Conservation (phyloP, 805 yeast species). For the Priceomyces castillae region DNA sequence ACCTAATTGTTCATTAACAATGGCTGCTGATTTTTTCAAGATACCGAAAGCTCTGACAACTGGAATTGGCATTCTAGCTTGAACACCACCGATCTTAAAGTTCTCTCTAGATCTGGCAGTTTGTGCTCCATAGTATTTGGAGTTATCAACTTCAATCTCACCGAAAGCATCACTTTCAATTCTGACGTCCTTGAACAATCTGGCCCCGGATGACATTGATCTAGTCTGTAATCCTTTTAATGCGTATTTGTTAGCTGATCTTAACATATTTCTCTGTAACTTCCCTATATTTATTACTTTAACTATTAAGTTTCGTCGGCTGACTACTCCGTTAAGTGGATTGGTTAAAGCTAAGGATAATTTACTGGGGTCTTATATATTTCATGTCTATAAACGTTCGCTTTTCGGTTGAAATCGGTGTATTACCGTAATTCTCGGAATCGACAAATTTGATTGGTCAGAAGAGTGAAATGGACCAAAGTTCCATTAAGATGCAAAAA, state of each 20-base stretch:
- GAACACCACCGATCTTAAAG: conserved; percentile 92
- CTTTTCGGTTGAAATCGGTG: conserved; percentile 4
- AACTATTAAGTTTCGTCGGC: neutral
- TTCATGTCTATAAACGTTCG: neutral
- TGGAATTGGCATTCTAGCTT: conserved; percentile 90
- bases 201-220: conserved; percentile 28
- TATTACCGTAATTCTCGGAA: neutral
- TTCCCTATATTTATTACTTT: conserved; percentile 1
- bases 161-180: conserved; percentile 96
- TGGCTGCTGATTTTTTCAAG: conserved; percentile 91
- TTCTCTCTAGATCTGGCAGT: conserved; percentile 91
- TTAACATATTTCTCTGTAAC: conserved; percentile 22
- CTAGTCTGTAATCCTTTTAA: conserved; percentile 17
- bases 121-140: conserved; percentile 97
- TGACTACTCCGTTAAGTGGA: conserved; percentile 2
- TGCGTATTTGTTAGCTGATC: conserved; percentile 18
- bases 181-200: conserved; percentile 43
- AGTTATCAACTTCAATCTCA: conserved; percentile 83
- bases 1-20: conserved; percentile 81
- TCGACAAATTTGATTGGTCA: neutral
- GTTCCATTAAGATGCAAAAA: conserved; percentile 4
- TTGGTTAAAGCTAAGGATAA: conserved; percentile 5
- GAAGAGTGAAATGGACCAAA: neutral
- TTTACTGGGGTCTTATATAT: neutral
- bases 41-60: conserved; percentile 89